Conservation (phyloP, 345 rosid genomes). For the Excoecaria agallocha region DNA sequence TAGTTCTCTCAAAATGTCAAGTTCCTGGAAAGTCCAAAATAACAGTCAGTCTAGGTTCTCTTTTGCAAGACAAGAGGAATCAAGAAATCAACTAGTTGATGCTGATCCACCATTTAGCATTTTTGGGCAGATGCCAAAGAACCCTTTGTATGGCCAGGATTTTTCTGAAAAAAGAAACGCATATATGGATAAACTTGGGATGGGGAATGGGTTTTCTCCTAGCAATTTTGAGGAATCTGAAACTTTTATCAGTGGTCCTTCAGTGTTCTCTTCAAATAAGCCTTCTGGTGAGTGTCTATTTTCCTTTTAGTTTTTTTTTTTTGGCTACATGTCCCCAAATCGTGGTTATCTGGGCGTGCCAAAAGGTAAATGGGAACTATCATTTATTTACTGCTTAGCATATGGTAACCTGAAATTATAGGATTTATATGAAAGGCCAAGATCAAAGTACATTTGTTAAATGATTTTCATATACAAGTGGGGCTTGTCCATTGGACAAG, state of each 20-base stretch:
- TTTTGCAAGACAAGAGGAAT: constrained; percentile 73
- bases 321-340: not conserved
- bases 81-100: constrained; percentile 40
- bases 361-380: no score
- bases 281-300: constrained; percentile 49
- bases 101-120: constrained; percentile 32
- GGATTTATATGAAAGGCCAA: not conserved
- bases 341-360: no score
- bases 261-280: constrained; percentile 44
- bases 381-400: no score
- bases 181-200: constrained; percentile 42
- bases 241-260: constrained; percentile 29
- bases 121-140: constrained; percentile 41
- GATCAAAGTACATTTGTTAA: not conserved
- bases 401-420: not conserved
- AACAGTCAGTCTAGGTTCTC: constrained; percentile 80
- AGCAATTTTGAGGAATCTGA: constrained; percentile 49
- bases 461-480: not conserved
- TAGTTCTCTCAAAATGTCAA: constrained; percentile 40
- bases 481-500: not conserved
- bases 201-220: constrained; percentile 47
- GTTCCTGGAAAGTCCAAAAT: constrained; percentile 51
- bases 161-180: constrained; percentile 40
- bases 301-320: constrained; percentile 1
- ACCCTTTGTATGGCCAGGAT: constrained; percentile 37